Conservation (phyloP, 2,329 filamentous ascomycete genomes). For the Neodidymelliopsis sp. region DNA sequence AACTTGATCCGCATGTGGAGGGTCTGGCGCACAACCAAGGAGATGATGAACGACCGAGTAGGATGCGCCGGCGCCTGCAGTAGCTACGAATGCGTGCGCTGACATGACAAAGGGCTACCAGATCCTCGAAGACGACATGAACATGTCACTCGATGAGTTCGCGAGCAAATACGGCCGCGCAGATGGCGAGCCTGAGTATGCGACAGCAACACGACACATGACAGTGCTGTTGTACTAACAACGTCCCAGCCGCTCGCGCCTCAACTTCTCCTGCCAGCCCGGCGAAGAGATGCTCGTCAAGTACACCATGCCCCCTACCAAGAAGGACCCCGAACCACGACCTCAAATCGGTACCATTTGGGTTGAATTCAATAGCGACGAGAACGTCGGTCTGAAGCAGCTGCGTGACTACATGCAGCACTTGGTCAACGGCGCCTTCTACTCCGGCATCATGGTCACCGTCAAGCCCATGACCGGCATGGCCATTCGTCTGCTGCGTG, state of each 20-base stretch:
- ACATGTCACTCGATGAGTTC: slow-evolving; percentile 86
- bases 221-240: slow-evolving; percentile 16
- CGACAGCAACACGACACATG: slow-evolving; percentile 16
- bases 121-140: slow-evolving; percentile 86
- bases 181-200: slow-evolving; percentile 80
- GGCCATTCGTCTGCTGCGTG: slow-evolving; percentile 58
- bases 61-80: slow-evolving; percentile 47
- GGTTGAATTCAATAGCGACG: slow-evolving; percentile 87
- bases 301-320: slow-evolving; percentile 76
- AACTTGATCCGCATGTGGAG: slow-evolving; percentile 78
- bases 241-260: slow-evolving; percentile 72
- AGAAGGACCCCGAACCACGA: slow-evolving; percentile 72
- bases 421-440: slow-evolving; percentile 80
- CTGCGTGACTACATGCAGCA: slow-evolving; percentile 88
- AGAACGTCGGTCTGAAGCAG: slow-evolving; percentile 86
- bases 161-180: slow-evolving; percentile 72
- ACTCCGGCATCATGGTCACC: slow-evolving; percentile 90
- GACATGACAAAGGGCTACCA: slow-evolving; percentile 78
- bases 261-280: slow-evolving; percentile 88
- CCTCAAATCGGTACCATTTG: slow-evolving; percentile 87
- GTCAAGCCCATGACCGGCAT: slow-evolving; percentile 82
- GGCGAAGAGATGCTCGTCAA: slow-evolving; percentile 84
- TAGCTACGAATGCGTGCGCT: slow-evolving; percentile 25
- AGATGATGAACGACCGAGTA: slow-evolving; percentile 94
- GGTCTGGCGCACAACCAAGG: slow-evolving; percentile 89